phyloP scores from a whole-genome alignment of 2,329 filamentous ascomycete species.

The Stemphylium vesicarium region DNA sequence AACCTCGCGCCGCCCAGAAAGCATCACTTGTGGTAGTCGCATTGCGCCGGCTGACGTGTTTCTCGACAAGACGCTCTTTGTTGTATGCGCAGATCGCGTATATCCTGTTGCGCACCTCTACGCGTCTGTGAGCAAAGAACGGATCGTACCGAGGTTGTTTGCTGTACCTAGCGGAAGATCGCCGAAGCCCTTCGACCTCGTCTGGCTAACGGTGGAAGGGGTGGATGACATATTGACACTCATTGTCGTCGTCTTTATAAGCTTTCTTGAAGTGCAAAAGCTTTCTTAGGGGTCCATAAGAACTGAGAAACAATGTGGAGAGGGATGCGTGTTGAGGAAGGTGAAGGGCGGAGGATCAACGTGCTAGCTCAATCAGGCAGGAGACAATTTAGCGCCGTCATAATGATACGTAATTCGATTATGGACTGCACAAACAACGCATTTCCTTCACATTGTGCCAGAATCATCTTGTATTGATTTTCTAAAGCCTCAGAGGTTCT shows the following conservation, averaged over 20 bases:
- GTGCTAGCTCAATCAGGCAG: conserved; percentile 11
- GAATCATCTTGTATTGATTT: background rate
- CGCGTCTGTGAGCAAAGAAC: conserved; percentile 10
- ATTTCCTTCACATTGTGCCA: background rate
- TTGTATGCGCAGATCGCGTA: conserved; percentile 10
- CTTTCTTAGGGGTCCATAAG: conserved; percentile 5
- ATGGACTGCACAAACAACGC: background rate
- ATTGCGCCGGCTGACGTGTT: conserved; percentile 12
- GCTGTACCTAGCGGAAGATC: conserved; percentile 13
- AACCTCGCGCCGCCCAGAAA: conserved; percentile 12
- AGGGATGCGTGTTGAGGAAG: conserved; percentile 11
- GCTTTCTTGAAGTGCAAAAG: conserved; percentile 8
- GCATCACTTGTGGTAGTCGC: conserved; percentile 5
- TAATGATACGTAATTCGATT: conserved; percentile 13
- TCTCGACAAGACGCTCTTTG: conserved; percentile 12
- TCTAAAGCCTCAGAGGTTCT: too few species aligned
- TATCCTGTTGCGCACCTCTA: conserved; percentile 19
- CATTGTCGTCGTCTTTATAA: background rate
- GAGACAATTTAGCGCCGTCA: conserved; percentile 6
- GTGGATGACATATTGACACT: conserved; percentile 11
- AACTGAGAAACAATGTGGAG: background rate
- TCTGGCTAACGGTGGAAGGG: conserved; percentile 6
- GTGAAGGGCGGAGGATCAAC: conserved; percentile 2
- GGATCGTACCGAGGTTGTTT: conserved; percentile 9
- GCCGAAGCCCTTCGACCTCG: conserved; percentile 10